Evolutionary conservation across 768 basidiomycete genomes (phyloP), one percentile per base, ranked within the genome.

Genomic region (Baorangia bicolor): DNA sequence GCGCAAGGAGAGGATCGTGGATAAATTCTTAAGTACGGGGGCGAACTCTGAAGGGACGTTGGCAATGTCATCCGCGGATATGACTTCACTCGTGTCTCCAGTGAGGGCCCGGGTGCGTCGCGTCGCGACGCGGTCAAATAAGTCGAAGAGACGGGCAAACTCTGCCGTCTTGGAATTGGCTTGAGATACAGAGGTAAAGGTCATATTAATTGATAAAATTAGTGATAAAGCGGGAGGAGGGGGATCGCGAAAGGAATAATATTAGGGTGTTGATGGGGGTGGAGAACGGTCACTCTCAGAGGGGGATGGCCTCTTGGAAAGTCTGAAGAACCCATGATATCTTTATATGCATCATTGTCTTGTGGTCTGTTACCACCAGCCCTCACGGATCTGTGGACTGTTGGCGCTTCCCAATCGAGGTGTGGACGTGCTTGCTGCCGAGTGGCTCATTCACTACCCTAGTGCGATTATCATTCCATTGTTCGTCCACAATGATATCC

Each of bases 91-190:
- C 4, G 46, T 53, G 41, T 51, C 46, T 6, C 55, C 64, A 50
- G 49, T 47, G 51, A 62, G 58, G 27, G 60, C 61, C 14, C 73
- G 73, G 23, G 76, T 64, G 39, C 78, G 72, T 55, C 75, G 75
- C 16, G 77, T 74, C n/a, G 78, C 77, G 28, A 85, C 76, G 33
- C 74, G 76, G 38, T 85, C 79, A 59, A 83, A 84, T 49, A 82
- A 67, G 38, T 78, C 74, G 55, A 83, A 80, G 35, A 86, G 78
- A 49, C 74, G 73, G 2, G 80, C 79, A 58, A 84, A 81, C 47
- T 85, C 83, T 38, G 78, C 76, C 11, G 70, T 77, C 64, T 75
- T 81, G 46, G 73, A 58, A 27, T 78, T 69, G 38, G 66, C 62
- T 39, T 69, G 49, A 35, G 64, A 60, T 46, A 54, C 56, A 16